Base-by-base conservation (phyloP, 2,329 filamentous ascomycete genomes). In the Penicillium sp. region DNA sequence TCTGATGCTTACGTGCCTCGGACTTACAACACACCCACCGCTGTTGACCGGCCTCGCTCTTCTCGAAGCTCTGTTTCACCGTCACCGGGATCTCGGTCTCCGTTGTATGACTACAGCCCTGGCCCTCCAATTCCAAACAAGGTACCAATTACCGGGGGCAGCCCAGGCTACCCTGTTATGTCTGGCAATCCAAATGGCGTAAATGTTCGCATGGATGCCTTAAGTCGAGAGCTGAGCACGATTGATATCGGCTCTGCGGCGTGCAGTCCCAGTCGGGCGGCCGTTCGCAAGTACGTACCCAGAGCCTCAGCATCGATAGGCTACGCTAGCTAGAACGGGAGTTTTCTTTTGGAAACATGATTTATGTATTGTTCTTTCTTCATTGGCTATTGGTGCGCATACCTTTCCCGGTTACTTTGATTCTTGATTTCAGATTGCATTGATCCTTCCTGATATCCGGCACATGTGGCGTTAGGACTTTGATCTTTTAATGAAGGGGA, bases 141-240 rank as follows among this genome's bases (percentile, higher is more conserved):
- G 56, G 69, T 77, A 1, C 75, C 76, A 2, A 68, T 78, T 8
- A 65, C 61, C 13, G 65, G 63, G 27, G 69, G 59, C 13, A 40
- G 61, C 36, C 68, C 67, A 40, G 66, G 54, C 57, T 70, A 71
- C 36, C 63, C 64, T 6, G 64, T 68, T 11, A 60, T 64, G 55
- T 53, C 45, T 54, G 65, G 51, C 62, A 73, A 60, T 66, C 66
- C 56, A 1, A 60, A 41, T 9, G 56, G 45, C 18, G 61, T 14
- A 16, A 60, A 60, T 16, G 52, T 56, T 58, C 66, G 61, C 38
- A 68, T 72, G 73, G 77, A 76, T 56, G 80, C 82, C 6, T 68
- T 87, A 44, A 84, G 81, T 47, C 72, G 82, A 32, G 84, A 87
- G 67, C 72, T 87, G 60, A 80, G 74, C 54, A 72, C 70, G 7